These are phyloP conservation scores for Fraxinus sp. DNA, from an alignment of 305 asterid species.

Conservation along the genomic window DNA sequence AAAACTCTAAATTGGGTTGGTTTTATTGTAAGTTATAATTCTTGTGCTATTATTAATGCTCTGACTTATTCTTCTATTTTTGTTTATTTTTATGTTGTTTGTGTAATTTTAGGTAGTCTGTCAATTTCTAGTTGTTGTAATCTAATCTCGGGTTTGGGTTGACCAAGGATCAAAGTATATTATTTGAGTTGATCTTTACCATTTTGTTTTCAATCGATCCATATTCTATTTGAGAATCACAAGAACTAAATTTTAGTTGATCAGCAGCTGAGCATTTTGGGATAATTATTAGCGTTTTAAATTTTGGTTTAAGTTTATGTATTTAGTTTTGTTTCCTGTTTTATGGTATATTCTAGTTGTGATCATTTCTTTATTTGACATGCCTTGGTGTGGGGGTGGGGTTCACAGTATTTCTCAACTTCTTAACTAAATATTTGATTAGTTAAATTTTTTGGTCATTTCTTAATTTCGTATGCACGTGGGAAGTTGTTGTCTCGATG, in stretches of 20 bases:
- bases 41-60: constrained; percentile 19
- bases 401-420: neutral
- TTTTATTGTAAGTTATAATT: neutral
- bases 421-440: neutral
- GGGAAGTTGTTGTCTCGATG: neutral
- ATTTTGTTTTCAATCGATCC: constrained; percentile 1
- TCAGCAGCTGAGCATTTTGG: constrained; percentile 2
- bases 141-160: constrained; percentile 16
- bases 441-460: neutral
- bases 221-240: neutral
- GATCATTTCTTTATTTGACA: constrained; percentile 2
- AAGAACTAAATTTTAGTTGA: constrained; percentile 5
- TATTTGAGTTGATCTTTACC: neutral
- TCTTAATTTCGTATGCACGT: neutral
- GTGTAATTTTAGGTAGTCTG: neutral
- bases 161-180: constrained; percentile 8
- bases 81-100: neutral
- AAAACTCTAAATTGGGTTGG: constrained; percentile 10
- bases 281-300: neutral
- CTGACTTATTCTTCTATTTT: constrained; percentile 20
- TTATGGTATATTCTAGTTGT: constrained; percentile 11
- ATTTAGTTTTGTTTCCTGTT: neutral
- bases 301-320: neutral
- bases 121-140: neutral
- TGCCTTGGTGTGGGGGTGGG: neutral